Conservation (phyloP, 371 early-diverging fungal genomes). For the Mortierella sp. region DNA sequence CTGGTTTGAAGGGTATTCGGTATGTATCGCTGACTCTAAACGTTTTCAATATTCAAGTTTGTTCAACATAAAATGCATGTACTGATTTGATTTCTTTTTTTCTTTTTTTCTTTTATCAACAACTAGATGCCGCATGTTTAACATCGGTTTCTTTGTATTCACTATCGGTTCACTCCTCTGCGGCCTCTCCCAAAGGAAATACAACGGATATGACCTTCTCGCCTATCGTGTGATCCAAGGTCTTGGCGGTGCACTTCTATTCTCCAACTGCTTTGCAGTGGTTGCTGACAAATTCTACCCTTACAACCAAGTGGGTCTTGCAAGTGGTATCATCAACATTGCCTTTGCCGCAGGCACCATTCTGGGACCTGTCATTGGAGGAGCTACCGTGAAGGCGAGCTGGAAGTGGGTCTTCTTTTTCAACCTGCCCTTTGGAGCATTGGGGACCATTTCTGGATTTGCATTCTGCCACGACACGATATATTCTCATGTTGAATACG, state of each 20-base stretch:
- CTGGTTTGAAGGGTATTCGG: slow-evolving; percentile 49
- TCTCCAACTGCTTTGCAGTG: slow-evolving; percentile 52
- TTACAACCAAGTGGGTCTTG: slow-evolving; percentile 53
- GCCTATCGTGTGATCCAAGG: slow-evolving; percentile 53
- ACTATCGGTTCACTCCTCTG: slow-evolving; percentile 50
- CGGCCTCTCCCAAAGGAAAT: slow-evolving; percentile 41
- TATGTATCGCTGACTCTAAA: slow-evolving; percentile 7
- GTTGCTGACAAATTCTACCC: slow-evolving; percentile 56
- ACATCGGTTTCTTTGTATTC: slow-evolving; percentile 49
- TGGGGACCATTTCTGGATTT: slow-evolving; percentile 45
- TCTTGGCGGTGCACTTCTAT: slow-evolving; percentile 48
- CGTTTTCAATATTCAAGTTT: background rate
- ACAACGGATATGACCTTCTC: slow-evolving; percentile 43
- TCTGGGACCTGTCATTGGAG: slow-evolving; percentile 51
- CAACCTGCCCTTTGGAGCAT: slow-evolving; percentile 50
- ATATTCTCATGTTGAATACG: slow-evolving; percentile 44
- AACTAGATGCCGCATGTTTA: slow-evolving; percentile 51
- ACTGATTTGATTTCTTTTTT: background rate
- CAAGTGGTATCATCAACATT: slow-evolving; percentile 54
- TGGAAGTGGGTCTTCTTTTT: slow-evolving; percentile 58
- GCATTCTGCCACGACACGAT: slow-evolving; percentile 51
- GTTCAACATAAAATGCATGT: background rate
- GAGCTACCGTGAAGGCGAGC: slow-evolving; percentile 47
- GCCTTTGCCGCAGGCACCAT: slow-evolving; percentile 54
- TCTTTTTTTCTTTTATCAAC: background rate